Percentiles rank a stretch among this genome's conserved stretches.
Conservation (phyloP, 2,329 filamentous ascomycete species). For the Aspergillus transmontanensis region DNA sequence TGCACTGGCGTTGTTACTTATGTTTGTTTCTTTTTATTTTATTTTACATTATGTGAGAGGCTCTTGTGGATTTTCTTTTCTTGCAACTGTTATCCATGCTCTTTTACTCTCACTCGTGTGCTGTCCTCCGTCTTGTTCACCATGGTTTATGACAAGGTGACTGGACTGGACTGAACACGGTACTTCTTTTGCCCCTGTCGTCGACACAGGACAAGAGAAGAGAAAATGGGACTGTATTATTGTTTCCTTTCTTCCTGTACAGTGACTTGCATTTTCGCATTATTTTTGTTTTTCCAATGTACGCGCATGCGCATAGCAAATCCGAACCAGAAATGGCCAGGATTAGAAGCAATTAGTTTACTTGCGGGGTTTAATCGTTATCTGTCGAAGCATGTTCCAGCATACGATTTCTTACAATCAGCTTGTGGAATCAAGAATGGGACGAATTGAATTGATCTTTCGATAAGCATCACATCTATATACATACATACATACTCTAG, state of each 20-base stretch:
- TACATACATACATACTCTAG: background rate
- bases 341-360: background rate
- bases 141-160: too few relatives aligned
- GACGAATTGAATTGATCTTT: background rate
- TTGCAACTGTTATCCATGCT: background rate
- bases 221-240: background rate
- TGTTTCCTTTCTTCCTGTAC: background rate
- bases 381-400: background rate
- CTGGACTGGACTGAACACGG: too few relatives aligned
- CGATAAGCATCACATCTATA: background rate
- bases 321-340: background rate
- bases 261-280: background rate
- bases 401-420: background rate
- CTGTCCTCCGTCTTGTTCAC: background rate
- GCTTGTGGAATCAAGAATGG: background rate
- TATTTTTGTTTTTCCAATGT: background rate
- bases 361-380: constrained; percentile 1
- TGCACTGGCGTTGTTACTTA: background rate
- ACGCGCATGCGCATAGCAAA: background rate
- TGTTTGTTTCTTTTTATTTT: background rate
- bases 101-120: background rate
- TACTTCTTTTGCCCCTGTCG: too few relatives aligned
- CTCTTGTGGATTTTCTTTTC: background rate
- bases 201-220: background rate
- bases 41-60: background rate